phyloP scores from a whole-genome alignment of 305 asterid species.

The Fraxinus nigra region DNA sequence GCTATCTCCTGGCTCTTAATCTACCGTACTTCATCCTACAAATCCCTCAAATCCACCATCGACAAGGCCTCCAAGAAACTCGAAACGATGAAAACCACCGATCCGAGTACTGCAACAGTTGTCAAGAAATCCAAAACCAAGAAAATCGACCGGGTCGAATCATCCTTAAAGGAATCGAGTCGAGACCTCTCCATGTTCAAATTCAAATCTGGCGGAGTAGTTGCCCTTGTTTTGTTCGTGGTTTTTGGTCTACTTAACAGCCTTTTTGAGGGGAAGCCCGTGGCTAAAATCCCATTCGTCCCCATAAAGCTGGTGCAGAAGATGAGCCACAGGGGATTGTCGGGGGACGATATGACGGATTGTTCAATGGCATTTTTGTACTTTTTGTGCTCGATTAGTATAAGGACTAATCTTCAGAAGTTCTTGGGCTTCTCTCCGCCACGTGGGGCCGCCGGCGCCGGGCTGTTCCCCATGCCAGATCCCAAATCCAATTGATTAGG shows the following conservation, averaged over 20 bases:
- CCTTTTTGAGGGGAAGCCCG: constrained; percentile 74
- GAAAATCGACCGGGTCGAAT: constrained; percentile 85
- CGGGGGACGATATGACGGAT: constrained; percentile 92
- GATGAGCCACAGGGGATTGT: constrained; percentile 93
- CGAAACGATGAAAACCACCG: constrained; percentile 72
- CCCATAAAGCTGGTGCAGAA: constrained; percentile 80
- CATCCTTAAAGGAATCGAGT: constrained; percentile 85
- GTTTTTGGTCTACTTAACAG: constrained; percentile 80
- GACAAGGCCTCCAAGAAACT: constrained; percentile 96
- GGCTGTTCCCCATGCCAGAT: constrained; percentile 88
- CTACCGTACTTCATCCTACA: constrained; percentile 92
- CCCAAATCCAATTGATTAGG: constrained; percentile 58
- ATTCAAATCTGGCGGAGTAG: constrained; percentile 93
- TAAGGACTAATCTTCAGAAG: constrained; percentile 93
- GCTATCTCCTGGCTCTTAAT: constrained; percentile 85
- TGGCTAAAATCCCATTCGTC: constrained; percentile 87
- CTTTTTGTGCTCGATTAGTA: constrained; percentile 79
- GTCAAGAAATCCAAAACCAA: constrained; percentile 63
- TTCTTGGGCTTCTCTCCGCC: constrained; percentile 94
- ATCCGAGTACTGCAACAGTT: constrained; percentile 29
- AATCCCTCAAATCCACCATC: constrained; percentile 85
- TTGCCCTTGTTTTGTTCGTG: constrained; percentile 77
- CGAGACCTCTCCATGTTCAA: constrained; percentile 88
- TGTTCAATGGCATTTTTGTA: constrained; percentile 97
- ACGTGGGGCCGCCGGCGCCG: constrained; percentile 90